Percentiles rank a stretch among this genome's conserved stretches.
These are phyloP conservation scores for Candida montana DNA, from an alignment of 805 yeast genomes.

Conservation along the genomic window DNA sequence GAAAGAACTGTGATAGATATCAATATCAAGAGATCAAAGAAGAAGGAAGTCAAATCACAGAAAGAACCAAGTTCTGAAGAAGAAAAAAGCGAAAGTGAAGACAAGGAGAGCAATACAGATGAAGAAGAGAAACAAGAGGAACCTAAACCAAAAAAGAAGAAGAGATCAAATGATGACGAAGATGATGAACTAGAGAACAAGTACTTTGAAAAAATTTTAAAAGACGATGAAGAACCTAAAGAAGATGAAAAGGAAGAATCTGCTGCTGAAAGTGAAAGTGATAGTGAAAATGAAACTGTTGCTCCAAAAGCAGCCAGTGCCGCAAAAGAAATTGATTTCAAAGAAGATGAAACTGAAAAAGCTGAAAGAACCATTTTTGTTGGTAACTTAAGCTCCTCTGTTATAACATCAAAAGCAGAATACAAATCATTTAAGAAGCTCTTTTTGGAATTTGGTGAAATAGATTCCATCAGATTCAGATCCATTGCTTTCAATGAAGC, in stretches of 20 bases:
- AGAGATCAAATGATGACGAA: slow-evolving; percentile 24
- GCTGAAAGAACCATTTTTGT: slow-evolving; percentile 84
- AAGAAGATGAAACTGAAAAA: slow-evolving; percentile 69
- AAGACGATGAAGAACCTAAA: slow-evolving; percentile 25
- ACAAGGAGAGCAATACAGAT: slow-evolving; percentile 22
- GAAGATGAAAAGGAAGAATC: slow-evolving; percentile 28
- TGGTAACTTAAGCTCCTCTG: slow-evolving; percentile 71
- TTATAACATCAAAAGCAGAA: slow-evolving; percentile 55
- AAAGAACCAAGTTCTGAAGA: slow-evolving; percentile 9
- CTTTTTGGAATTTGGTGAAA: slow-evolving; percentile 37
- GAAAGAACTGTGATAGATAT: slow-evolving; percentile 30
- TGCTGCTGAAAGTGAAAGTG: slow-evolving; percentile 16
- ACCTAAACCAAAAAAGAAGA: slow-evolving; percentile 16
- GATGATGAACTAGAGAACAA: slow-evolving; percentile 49
- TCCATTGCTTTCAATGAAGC: slow-evolving; percentile 86
- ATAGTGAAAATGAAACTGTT: slow-evolving; percentile 24
- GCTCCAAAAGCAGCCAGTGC: slow-evolving; percentile 18
- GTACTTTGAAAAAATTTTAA: slow-evolving; percentile 45
- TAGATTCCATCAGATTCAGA: slow-evolving; percentile 83
- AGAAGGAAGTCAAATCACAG: slow-evolving; percentile 14
- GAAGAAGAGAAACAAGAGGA: slow-evolving; percentile 13
- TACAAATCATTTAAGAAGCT: slow-evolving; percentile 60
- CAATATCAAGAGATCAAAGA: slow-evolving; percentile 8
- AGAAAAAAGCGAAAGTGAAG: slow-evolving; percentile 13
- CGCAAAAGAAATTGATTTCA: slow-evolving; percentile 47